Base-by-base conservation (phyloP, 176 grass and related monocot species). In the Oryza coarctata region DNA sequence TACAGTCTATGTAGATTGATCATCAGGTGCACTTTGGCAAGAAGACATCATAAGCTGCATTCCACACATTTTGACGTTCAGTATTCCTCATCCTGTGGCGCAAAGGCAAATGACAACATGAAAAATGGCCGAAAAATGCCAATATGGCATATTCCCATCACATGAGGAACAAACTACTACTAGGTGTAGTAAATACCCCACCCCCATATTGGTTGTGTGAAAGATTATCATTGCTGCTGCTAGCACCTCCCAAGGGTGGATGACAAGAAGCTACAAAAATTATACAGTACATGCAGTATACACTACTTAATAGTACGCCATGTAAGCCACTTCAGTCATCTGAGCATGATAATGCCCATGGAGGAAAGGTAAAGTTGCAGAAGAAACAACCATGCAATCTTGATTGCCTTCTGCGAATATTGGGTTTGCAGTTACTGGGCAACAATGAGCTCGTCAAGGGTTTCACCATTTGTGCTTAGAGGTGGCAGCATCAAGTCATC, bases 371-470 rank as follows among this genome's bases (percentile, higher is more conserved):
- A 77, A 12, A 47, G 12, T 12, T 75, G 14, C 25, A 82, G 27
- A 47, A 9, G 7, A 28, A 15, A 27, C 3, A 57, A 25, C 17
- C n/a, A 57, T 36, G 43, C 57, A 10, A 49, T 57, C 77, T 25
- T 77, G 73, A 47, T 60, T 67, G 73, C 25, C 65, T 68, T 81
- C 55, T 84, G 63, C 40, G 44, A 33, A 75, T 44, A 40, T 20
- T 25, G 63, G n/a, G 18, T 82, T 32, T 20, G 17, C 11, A 31
- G 68, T 80, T 75, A 97, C 23, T 80, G 80, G 47, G 92, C 89
- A 13, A 97, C 92, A 34, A 97, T 97, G 63, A 97, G 92, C 52
- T 94, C 94, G 13, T 94, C 87, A 0, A 88, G 81, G 63, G 60
- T 88, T 70, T 80, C 94, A n/a, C 74, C 76, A 39, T 92, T 83